Evolutionary conservation across 805 yeast genomes (phyloP).

Genomic region (Yamadazyma sp.): DNA sequence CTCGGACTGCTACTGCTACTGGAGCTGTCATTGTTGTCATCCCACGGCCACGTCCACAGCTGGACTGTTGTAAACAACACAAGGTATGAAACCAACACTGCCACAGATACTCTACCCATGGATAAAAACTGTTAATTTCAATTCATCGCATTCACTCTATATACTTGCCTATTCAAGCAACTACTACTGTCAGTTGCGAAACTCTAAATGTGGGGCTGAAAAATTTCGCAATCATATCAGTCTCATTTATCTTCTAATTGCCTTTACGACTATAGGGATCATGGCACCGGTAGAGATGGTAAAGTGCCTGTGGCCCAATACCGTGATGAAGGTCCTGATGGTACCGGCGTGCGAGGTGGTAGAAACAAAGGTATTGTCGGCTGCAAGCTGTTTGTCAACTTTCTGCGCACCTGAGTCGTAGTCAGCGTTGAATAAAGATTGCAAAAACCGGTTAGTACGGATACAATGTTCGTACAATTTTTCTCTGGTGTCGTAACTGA

Average conservation of each 20-base stretch:
- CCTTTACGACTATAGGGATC: constrained; percentile 58
- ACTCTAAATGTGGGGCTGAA: no score
- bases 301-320: constrained; percentile 53
- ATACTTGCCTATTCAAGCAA: no score
- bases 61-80: not conserved
- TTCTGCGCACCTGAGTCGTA: constrained; percentile 6
- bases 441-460: constrained; percentile 49
- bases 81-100: not conserved
- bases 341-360: constrained; percentile 57
- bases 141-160: no score
- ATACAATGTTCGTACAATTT: constrained; percentile 47
- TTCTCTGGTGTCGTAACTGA: constrained; percentile 45
- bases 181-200: no score
- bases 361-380: constrained; percentile 29
- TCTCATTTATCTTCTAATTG: constrained; percentile 15
- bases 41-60: constrained; percentile 14
- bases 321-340: constrained; percentile 46
- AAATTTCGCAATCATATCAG: not conserved
- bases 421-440: constrained; percentile 22
- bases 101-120: not conserved
- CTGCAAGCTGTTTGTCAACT: constrained; percentile 15
- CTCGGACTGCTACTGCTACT: not conserved
- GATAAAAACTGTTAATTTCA: no score
- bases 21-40: constrained; percentile 4
- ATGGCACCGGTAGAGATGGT: constrained; percentile 66